Conservation (phyloP, 257 asterid species). For the Thymus quinquecostatus region DNA sequence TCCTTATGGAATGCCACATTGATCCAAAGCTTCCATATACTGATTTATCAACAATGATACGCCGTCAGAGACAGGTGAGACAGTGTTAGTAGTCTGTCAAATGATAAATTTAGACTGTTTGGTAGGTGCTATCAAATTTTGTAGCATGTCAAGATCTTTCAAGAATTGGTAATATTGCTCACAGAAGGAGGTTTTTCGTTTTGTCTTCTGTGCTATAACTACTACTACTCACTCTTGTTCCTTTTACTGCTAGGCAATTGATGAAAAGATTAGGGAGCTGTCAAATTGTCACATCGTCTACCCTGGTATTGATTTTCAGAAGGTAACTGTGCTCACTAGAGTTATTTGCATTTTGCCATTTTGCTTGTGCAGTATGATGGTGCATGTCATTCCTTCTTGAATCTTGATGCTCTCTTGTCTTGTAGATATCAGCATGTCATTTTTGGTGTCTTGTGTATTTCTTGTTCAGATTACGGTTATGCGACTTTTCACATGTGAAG, state of each 20-base stretch:
- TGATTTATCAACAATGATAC: constrained; percentile 95
- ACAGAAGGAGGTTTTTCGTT: constrained; percentile 8
- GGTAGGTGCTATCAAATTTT: constrained; percentile 15
- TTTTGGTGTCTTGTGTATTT: background rate
- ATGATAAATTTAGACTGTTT: constrained; percentile 16
- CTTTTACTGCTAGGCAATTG: constrained; percentile 73
- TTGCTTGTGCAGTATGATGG: constrained; percentile 1
- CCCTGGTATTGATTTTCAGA: constrained; percentile 92
- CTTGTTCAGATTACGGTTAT: background rate
- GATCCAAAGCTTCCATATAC: constrained; percentile 98
- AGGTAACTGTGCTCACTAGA: constrained; percentile 53
- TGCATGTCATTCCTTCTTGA: constrained; percentile 5
- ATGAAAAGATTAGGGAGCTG: constrained; percentile 93
- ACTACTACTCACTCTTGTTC: constrained; percentile 20
- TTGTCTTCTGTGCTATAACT: background rate
- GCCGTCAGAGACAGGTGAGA: constrained; percentile 90
- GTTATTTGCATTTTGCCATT: constrained; percentile 30
- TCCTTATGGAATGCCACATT: constrained; percentile 98
- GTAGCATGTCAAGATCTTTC: constrained; percentile 16
- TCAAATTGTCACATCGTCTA: constrained; percentile 98
- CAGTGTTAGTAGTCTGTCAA: constrained; percentile 18
- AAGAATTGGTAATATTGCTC: constrained; percentile 11
- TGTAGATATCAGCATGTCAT: constrained; percentile 1
- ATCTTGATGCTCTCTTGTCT: constrained; percentile 1
- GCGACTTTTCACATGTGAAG: constrained; percentile 19